Conservation (phyloP, 306 rosid species). For the Gillenia trifoliata region DNA sequence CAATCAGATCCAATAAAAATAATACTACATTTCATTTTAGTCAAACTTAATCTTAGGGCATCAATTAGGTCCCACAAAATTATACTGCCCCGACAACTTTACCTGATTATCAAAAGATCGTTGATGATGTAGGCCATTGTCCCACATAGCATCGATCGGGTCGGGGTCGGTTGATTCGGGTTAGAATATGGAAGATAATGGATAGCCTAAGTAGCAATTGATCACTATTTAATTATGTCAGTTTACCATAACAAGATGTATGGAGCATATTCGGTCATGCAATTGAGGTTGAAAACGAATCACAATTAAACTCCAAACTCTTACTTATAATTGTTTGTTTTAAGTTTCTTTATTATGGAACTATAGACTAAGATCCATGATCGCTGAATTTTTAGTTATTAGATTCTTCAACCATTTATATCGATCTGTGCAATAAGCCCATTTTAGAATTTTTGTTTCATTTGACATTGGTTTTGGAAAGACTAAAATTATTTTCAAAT, state of each 20-base stretch:
- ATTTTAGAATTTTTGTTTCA: not conserved
- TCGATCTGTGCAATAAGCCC: not conserved
- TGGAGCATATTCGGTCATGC: not conserved
- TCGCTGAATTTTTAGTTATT: not conserved
- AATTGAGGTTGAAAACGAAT: not conserved
- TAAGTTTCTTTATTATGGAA: not conserved
- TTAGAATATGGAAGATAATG: too few relatives aligned
- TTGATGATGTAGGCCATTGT: not conserved
- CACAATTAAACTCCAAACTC: not conserved
- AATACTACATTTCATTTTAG: not conserved
- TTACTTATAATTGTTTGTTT: not conserved
- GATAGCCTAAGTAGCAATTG: too few relatives aligned
- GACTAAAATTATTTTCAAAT: too few relatives aligned
- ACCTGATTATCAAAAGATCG: constrained; percentile 22
- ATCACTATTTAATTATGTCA: too few relatives aligned
- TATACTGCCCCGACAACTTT: constrained; percentile 14
- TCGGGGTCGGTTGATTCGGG: too few relatives aligned
- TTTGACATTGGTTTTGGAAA: too few relatives aligned
- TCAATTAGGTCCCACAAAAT: constrained; percentile 11
- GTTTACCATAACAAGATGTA: too few relatives aligned
- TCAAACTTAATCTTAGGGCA: constrained; percentile 21
- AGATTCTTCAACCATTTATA: too few relatives aligned
- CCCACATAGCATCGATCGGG: not conserved
- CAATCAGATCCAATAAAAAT: constrained; percentile 1
- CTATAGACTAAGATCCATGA: not conserved